Evolutionary conservation across 441 rosid species (phyloP).

Genomic region (Isatis lusitanica): DNA sequence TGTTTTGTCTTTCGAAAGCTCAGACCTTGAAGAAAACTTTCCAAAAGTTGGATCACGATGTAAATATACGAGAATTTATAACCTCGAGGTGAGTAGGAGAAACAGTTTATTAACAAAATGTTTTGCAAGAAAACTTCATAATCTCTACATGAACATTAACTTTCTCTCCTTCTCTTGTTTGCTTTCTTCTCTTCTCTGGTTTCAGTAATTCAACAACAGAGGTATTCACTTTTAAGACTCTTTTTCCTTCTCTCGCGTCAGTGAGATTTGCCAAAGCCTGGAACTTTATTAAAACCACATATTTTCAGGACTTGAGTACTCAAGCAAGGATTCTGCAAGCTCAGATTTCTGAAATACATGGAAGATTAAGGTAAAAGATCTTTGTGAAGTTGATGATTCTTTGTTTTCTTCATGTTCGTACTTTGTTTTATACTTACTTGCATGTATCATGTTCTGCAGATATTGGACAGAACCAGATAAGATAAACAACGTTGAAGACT

Average conservation of each 20-base stretch:
- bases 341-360: conserved; percentile 61
- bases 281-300: background rate
- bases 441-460: conserved; percentile 42
- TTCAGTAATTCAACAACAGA: conserved; percentile 71
- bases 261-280: conserved; percentile 1
- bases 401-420: background rate
- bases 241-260: background rate
- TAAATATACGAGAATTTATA: conserved; percentile 75
- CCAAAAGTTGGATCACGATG: conserved; percentile 83
- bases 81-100: conserved; percentile 56
- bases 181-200: conserved; percentile 28
- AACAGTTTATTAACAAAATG: background rate
- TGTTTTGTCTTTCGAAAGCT: conserved; percentile 44
- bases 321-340: conserved; percentile 57
- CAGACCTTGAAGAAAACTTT: conserved; percentile 82
- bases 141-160: background rate
- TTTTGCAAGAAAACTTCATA: background rate
- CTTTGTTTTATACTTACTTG: conserved; percentile 36
- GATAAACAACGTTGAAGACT: conserved; percentile 59
- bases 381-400: conserved; percentile 2
- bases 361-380: conserved; percentile 45
- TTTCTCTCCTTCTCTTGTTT: background rate
- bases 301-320: conserved; percentile 54
- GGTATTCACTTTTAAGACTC: conserved; percentile 43
- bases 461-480: conserved; percentile 66